These are phyloP conservation scores for Ogataea ramenticola DNA, from an alignment of 805 yeast genomes.

Conservation along the genomic window DNA sequence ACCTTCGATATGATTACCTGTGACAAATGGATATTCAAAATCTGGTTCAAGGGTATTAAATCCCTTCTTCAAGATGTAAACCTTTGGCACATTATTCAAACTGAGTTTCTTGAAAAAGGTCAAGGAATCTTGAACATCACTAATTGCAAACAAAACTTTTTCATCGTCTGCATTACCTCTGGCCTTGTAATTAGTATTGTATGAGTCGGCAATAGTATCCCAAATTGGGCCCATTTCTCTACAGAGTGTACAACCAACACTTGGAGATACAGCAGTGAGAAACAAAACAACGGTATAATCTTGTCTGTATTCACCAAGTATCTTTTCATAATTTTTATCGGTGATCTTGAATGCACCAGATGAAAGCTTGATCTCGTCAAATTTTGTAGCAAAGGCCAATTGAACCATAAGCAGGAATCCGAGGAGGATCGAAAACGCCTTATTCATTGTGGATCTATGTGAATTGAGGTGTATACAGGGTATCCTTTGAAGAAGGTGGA, in stretches of 20 bases:
- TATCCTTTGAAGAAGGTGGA: no score
- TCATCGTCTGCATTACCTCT: conserved; percentile 46
- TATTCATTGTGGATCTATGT: conserved; percentile 5
- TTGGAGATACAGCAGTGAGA: conserved; percentile 67
- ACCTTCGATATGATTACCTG: conserved; percentile 31
- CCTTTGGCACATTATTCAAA: conserved; percentile 72
- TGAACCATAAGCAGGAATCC: conserved; percentile 6
- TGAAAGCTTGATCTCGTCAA: conserved; percentile 6
- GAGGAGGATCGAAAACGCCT: conserved; percentile 1
- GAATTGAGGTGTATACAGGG: background rate
- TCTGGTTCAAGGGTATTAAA: conserved; percentile 36
- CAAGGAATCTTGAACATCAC: conserved; percentile 61
- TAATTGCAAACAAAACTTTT: conserved; percentile 59
- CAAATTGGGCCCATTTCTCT: conserved; percentile 59
- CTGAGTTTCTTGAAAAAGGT: conserved; percentile 43
- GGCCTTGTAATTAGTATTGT: conserved; percentile 36
- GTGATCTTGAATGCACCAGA: conserved; percentile 26
- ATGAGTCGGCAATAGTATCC: conserved; percentile 54
- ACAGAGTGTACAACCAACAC: conserved; percentile 75
- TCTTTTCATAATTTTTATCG: conserved; percentile 50
- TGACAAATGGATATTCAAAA: conserved; percentile 38
- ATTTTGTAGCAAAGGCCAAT: conserved; percentile 12
- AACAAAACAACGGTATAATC: conserved; percentile 61
- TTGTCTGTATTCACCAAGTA: conserved; percentile 56
- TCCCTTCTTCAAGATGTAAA: conserved; percentile 41